A percentile compares a stretch with the other conserved stretches of the same genome.
Conservation (phyloP, 202 grass and related monocot genomes). For the Carex sylvatica region DNA sequence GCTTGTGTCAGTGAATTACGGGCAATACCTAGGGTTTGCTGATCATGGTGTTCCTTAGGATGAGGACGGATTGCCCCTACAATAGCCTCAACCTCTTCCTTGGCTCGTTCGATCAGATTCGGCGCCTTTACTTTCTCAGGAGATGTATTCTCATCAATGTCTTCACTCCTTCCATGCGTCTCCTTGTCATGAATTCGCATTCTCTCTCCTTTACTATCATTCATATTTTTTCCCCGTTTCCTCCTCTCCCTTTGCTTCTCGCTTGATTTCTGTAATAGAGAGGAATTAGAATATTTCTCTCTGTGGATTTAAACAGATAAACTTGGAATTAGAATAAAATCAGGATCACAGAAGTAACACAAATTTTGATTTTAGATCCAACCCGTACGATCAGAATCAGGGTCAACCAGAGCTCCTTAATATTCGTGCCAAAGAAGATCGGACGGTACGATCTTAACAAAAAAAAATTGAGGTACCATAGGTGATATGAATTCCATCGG, state of each 20-base stretch:
- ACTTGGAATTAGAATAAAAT: not conserved
- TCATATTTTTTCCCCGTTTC: not conserved
- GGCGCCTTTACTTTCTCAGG: constrained; percentile 54
- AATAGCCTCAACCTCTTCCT: constrained; percentile 71
- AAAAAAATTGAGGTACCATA: too few species aligned
- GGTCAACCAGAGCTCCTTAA: too few species aligned
- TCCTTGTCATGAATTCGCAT: constrained; percentile 44
- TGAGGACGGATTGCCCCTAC: constrained; percentile 36
- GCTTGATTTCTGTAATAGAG: not conserved
- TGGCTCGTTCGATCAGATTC: constrained; percentile 63
- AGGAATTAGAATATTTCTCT: not conserved
- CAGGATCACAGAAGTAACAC: too few species aligned
- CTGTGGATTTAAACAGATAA: not conserved
- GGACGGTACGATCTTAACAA: too few species aligned
- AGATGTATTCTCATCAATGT: constrained; percentile 48
- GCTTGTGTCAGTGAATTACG: not conserved
- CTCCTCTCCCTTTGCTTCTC: not conserved
- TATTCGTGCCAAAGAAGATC: too few species aligned
- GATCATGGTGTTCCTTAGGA: constrained; percentile 22
- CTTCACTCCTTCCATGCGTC: constrained; percentile 53
- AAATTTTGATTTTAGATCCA: too few species aligned
- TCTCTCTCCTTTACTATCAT: constrained; percentile 19
- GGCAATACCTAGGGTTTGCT: constrained; percentile 27
- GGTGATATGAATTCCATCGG: too few species aligned
- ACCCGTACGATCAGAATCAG: too few species aligned